A percentile compares a stretch with the other conserved stretches of the same genome.
phyloP scores from a whole-genome alignment of 352 stramenopile species.

The Blastocystis sp. region DNA sequence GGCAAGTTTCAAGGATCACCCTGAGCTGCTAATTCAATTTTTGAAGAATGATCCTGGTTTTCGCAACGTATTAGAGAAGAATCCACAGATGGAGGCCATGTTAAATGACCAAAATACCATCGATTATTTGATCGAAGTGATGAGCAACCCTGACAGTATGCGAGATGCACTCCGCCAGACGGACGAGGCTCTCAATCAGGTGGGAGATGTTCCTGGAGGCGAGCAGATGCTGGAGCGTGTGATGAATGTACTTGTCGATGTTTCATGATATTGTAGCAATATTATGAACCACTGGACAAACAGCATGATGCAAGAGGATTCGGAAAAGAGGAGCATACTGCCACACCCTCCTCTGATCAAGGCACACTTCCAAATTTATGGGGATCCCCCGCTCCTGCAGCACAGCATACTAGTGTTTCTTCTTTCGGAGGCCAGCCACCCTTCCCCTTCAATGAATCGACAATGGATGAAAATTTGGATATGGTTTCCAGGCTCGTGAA shows the following conservation, averaged over 20 bases:
- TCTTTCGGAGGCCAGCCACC: not conserved
- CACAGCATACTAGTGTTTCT: not conserved
- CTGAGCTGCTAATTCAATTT: not conserved
- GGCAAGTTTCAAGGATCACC: not conserved
- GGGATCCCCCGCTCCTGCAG: not conserved
- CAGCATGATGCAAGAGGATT: not conserved
- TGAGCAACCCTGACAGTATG: conserved; percentile 25
- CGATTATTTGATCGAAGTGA: not conserved
- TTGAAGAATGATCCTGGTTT: conserved; percentile 43
- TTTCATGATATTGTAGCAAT: not conserved
- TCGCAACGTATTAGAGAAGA: conserved; percentile 51
- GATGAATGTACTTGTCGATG: not conserved
- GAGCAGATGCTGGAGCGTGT: conserved; percentile 38
- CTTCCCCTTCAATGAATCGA: not conserved
- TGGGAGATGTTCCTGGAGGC: conserved; percentile 28
- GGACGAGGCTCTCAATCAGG: conserved; percentile 8
- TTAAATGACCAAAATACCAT: conserved; percentile 1
- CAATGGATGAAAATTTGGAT: not conserved
- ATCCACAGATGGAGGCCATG: conserved; percentile 30
- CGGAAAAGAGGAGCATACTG: not conserved
- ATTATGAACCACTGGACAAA: conserved; percentile 27
- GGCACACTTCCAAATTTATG: conserved; percentile 8
- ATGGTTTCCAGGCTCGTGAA: not conserved
- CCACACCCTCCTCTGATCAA: not conserved
- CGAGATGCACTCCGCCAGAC: not conserved